A percentile compares a stretch with the other conserved stretches of the same genome.
Evolutionary conservation across 192 early-diverging fungal genomes (phyloP).

Genomic region (Allomyces macrogynus): DNA sequence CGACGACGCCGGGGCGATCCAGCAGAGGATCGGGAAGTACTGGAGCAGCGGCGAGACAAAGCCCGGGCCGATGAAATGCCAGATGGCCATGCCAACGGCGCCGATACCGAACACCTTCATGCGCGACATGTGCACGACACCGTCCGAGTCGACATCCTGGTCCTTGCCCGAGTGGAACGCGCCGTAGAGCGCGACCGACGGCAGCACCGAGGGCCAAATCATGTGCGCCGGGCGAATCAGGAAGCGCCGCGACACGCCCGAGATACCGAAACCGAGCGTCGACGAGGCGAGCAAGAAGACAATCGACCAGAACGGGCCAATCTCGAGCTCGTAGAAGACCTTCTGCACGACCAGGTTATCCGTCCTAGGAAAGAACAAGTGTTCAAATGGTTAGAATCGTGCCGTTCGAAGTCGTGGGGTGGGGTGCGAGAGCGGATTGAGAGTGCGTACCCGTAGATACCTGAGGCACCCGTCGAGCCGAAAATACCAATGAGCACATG

Average conservation of each 20-base stretch:
- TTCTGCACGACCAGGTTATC: slow-evolving; percentile 17
- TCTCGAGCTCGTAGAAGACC: slow-evolving; percentile 5
- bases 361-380: not conserved
- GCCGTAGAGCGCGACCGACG: slow-evolving; percentile 57
- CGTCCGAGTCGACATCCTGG: slow-evolving; percentile 1
- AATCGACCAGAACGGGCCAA: not conserved
- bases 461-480: slow-evolving; percentile 45
- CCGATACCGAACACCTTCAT: slow-evolving; percentile 27
- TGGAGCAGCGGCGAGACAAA: slow-evolving; percentile 46
- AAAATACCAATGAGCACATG: slow-evolving; percentile 66
- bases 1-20: slow-evolving; percentile 12
- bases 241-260: slow-evolving; percentile 52
- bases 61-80: slow-evolving; percentile 35
- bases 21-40: slow-evolving; percentile 42
- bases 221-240: slow-evolving; percentile 66
- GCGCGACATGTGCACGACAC: slow-evolving; percentile 12
- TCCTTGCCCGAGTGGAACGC: slow-evolving; percentile 46
- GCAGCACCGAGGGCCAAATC: slow-evolving; percentile 69
- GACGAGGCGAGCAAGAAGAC: slow-evolving; percentile 50
- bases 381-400: too few species aligned
- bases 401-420: too few species aligned
- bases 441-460: slow-evolving; percentile 28
- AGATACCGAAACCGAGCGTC: slow-evolving; percentile 42
- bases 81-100: slow-evolving; percentile 22
- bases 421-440: too few species aligned